These are phyloP conservation scores for Phytophthora citrophthora DNA, from an alignment of 352 stramenopile species.

Conservation along the genomic window DNA sequence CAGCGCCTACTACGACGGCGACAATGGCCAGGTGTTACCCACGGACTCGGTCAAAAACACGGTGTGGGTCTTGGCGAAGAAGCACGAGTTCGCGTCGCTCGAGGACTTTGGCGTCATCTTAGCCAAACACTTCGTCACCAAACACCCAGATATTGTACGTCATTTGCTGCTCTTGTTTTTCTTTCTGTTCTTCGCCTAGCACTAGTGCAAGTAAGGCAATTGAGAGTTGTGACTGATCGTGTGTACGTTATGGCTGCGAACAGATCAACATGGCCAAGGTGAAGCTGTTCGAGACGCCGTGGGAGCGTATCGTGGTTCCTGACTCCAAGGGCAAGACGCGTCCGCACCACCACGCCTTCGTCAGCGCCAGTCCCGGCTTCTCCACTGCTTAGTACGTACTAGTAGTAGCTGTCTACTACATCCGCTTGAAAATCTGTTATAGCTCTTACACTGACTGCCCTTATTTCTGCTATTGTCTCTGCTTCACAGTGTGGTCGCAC, in stretches of 20 bases:
- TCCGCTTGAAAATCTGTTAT: background rate
- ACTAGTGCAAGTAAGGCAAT: no score
- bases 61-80: conserved; percentile 88
- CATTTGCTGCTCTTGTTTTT: background rate
- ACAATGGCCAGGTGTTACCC: conserved; percentile 86
- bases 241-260: conserved; percentile 1
- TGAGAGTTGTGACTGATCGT: no score
- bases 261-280: conserved; percentile 79
- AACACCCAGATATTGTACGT: conserved; percentile 77
- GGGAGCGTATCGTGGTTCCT: conserved; percentile 59
- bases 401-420: background rate
- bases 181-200: conserved; percentile 1
- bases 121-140: conserved; percentile 87
- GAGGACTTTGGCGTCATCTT: conserved; percentile 90
- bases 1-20: conserved; percentile 80
- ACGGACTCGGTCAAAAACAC: conserved; percentile 94
- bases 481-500: conserved; percentile 50
- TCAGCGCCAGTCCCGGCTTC: conserved; percentile 59
- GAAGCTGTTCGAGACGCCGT: conserved; percentile 79
- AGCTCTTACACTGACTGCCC: background rate
- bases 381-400: conserved; percentile 62
- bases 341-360: conserved; percentile 82
- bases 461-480: background rate
- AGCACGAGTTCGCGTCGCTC: conserved; percentile 86
- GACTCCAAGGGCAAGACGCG: conserved; percentile 62